Percentiles rank a stretch among this genome's conserved stretches.
These are phyloP conservation scores for Kodamaea fungicola DNA, from an alignment of 1,139 yeast genomes.

Conservation along the genomic window DNA sequence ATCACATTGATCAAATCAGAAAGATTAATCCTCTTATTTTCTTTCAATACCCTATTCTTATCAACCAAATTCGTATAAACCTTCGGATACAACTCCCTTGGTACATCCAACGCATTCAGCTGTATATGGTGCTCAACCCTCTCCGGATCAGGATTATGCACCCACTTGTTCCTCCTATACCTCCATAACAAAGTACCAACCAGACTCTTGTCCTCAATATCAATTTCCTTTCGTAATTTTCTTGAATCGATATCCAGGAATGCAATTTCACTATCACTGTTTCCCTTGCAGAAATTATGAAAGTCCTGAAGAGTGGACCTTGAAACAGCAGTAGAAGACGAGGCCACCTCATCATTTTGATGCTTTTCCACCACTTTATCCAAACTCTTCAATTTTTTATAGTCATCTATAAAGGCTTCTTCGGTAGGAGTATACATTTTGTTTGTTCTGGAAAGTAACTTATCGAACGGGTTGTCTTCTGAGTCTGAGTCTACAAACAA, in stretches of 20 bases:
- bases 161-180: conserved; percentile 58
- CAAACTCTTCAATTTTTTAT: conserved; percentile 30
- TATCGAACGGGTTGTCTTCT: conserved; percentile 23
- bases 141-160: conserved; percentile 17
- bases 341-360: conserved; percentile 20
- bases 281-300: conserved; percentile 19
- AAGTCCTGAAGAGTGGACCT: conserved; percentile 25
- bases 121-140: conserved; percentile 17
- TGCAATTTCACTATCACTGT: conserved; percentile 13
- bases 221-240: conserved; percentile 26
- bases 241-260: conserved; percentile 27
- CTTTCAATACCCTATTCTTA: conserved; percentile 51
- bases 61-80: conserved; percentile 58
- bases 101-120: conserved; percentile 35
- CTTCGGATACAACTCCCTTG: conserved; percentile 49
- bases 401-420: conserved; percentile 33
- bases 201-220: conserved; percentile 8
- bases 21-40: conserved; percentile 52
- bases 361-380: conserved; percentile 32
- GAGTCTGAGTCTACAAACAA: conserved; percentile 38
- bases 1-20: conserved; percentile 57
- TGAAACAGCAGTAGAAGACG: conserved; percentile 20
- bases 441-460: conserved; percentile 15
- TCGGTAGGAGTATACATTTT: conserved; percentile 28
- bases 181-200: conserved; percentile 60